Evolutionary conservation across 2,329 filamentous ascomycete species (phyloP).

Genomic region (Aspergillus glaucus): DNA sequence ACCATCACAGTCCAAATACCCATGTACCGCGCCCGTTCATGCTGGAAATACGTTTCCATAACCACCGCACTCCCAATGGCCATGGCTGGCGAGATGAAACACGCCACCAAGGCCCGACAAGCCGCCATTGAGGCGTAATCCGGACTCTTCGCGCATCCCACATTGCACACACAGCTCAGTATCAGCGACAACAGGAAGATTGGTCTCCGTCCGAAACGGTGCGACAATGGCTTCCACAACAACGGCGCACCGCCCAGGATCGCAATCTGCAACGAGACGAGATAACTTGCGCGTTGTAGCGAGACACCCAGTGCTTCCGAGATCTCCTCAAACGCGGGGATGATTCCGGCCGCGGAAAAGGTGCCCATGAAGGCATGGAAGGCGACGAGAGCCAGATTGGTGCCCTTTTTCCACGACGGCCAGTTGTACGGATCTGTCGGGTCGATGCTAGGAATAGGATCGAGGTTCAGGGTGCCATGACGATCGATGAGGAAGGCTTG

Average conservation of each 20-base stretch:
- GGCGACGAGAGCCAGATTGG: slow-evolving; percentile 49
- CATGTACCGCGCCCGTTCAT: slow-evolving; percentile 48
- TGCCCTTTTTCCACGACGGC: slow-evolving; percentile 43
- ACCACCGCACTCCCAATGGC: slow-evolving; percentile 52
- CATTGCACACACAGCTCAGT: slow-evolving; percentile 44
- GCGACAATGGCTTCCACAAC: slow-evolving; percentile 52
- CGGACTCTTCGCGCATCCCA: slow-evolving; percentile 48
- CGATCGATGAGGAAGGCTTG: slow-evolving; percentile 46
- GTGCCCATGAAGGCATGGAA: slow-evolving; percentile 54
- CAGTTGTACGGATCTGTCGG: slow-evolving; percentile 53
- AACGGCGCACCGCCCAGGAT: slow-evolving; percentile 50
- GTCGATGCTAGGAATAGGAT: slow-evolving; percentile 46
- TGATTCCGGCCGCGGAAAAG: slow-evolving; percentile 50
- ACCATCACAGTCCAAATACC: slow-evolving; percentile 51
- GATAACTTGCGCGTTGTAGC: slow-evolving; percentile 47
- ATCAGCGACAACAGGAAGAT: slow-evolving; percentile 49
- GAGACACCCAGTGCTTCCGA: slow-evolving; percentile 45
- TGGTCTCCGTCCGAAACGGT: slow-evolving; percentile 49
- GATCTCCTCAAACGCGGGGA: slow-evolving; percentile 50
- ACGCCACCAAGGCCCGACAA: slow-evolving; percentile 46
- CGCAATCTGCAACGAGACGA: slow-evolving; percentile 52
- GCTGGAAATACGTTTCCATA: slow-evolving; percentile 51
- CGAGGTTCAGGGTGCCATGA: slow-evolving; percentile 51
- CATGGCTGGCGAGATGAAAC: slow-evolving; percentile 49
- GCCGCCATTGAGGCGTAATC: slow-evolving; percentile 46